Base-by-base conservation (phyloP, 2,329 filamentous ascomycete genomes). In the Lachnellula subtilissima region DNA sequence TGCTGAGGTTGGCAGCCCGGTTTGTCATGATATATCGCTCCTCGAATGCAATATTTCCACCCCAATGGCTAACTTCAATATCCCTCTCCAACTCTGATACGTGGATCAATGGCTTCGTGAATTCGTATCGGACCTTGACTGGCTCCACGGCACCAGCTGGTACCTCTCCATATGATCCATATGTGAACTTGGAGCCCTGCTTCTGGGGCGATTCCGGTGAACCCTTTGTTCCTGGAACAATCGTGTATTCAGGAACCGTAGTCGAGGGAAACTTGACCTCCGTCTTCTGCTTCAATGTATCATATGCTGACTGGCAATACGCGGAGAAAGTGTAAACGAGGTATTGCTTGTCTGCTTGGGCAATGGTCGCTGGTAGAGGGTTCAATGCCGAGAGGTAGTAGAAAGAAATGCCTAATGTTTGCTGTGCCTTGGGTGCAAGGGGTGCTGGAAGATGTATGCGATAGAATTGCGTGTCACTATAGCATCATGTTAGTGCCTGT, bases 11-110 rank as follows among this genome's bases (percentile, higher is more conserved):
- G 50, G 94, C 95, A 61, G 88, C 94, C 61, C 88, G 85, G 78
- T 99, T 93, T 67, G 84, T 83, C 64, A 97, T 80, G 73, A 87
- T 90, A 75, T 96, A 97, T 56, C 90, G 85, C 76, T 99, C 94
- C 75, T 99, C 94, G 50, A 92, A 91, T 1, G 94, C 94, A 53
- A 97, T 75, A 71, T 99, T 99, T 60, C 94, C 94, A 64, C 94
- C 94, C 94, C 94, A 99, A 74, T 97, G 94, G 70, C 90, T 96
- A 66, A 99, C 87, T 73, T 99, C 94, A 61, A 99, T 77, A 68
- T 97, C 92, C 58, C 94, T 87, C 74, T 97, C 90, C 57, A 99
- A 78, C 15, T 83, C 78, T 36, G 85, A 84, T 50, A 91, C 83
- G 69, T 94, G 89, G 45, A 86, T 87, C 55, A 99, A 78, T 12